Base-by-base conservation (phyloP, 805 yeast genomes). In the Ogataea populi-albae region DNA sequence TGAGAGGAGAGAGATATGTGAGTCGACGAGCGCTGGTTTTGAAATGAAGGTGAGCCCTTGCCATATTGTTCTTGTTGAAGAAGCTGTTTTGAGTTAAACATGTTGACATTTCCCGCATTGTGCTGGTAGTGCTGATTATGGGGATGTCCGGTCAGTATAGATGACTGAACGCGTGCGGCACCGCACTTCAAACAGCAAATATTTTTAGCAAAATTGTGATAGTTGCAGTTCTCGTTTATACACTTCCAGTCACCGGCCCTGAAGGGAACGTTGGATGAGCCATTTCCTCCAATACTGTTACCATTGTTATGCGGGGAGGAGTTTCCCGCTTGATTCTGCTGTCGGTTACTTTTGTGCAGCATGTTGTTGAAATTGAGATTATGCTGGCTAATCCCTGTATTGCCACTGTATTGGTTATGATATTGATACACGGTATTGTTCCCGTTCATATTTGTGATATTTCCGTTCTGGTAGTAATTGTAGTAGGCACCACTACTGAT, bases 171-270 rank as follows among this genome's bases (percentile, higher is more conserved):
- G 20, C 82, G 76, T 29, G 89, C 80, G 1, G 86, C 83, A 4
- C 95, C 94, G 64, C 97, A 88, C 57, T 91, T 81, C 55, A 88
- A 69, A 57, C 97, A 88, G 39, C 81, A 78, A 38, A 86, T 68
- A 59, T 88, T 88, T 54, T 88, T 88, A 3, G 96, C 96, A 68
- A 88, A 88, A 59, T 88, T 88, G 61, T 88, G 96, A 59, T 89
- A 89, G 22, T 79, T 71, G 59, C 96, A 89, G 17, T 75, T 68
- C 37, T 82, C 89, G 45, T 75, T 78, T 18, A 75, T 68, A 66
- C 96, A 89, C 60, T 87, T 88, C 96, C 96, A 89, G 62, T 88
- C 97, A 34, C 96, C 96, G 3, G 96, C 96, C 50, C 97, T 74
- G 62, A 89, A 89, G 20, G 96, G 96, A n/a, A 89, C 94, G 50